Evolutionary conservation across 2,329 filamentous ascomycete species (phyloP).

Genomic region (Pleoardoris graminearum): DNA sequence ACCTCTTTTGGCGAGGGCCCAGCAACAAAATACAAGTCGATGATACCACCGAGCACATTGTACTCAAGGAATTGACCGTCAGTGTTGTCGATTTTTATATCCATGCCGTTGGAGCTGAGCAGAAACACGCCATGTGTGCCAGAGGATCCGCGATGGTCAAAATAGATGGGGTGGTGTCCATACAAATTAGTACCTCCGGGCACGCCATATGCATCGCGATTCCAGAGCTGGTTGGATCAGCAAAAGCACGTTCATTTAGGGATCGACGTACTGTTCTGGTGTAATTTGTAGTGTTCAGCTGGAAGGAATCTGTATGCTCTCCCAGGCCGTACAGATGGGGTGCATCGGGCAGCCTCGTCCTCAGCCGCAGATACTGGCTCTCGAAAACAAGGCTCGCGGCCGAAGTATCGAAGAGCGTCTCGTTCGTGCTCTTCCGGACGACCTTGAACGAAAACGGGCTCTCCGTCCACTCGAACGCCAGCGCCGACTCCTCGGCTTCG

Average conservation of each 20-base stretch:
- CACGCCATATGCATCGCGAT: slow-evolving; percentile 65
- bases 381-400: slow-evolving; percentile 72
- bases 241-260: neutral
- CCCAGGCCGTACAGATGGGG: slow-evolving; percentile 78
- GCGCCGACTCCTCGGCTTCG: slow-evolving; percentile 46
- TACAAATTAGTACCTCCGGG: slow-evolving; percentile 70
- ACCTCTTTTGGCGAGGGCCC: slow-evolving; percentile 54
- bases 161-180: slow-evolving; percentile 74
- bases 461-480: slow-evolving; percentile 59
- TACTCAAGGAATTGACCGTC: slow-evolving; percentile 74
- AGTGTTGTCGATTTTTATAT: slow-evolving; percentile 71
- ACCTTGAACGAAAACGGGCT: slow-evolving; percentile 71
- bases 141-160: slow-evolving; percentile 64
- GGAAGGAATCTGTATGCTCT: slow-evolving; percentile 72
- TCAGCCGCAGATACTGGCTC: slow-evolving; percentile 72
- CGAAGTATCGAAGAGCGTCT: slow-evolving; percentile 70
- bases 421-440: slow-evolving; percentile 57
- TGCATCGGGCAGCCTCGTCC: slow-evolving; percentile 68
- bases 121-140: slow-evolving; percentile 45
- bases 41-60: slow-evolving; percentile 76
- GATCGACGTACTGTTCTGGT: slow-evolving; percentile 54
- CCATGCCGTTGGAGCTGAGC: slow-evolving; percentile 58
- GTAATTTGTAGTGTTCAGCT: slow-evolving; percentile 69
- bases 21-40: slow-evolving; percentile 65
- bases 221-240: slow-evolving; percentile 65